Base-by-base conservation (phyloP, 139 green algal species). In the Bryopsis sp. region DNA sequence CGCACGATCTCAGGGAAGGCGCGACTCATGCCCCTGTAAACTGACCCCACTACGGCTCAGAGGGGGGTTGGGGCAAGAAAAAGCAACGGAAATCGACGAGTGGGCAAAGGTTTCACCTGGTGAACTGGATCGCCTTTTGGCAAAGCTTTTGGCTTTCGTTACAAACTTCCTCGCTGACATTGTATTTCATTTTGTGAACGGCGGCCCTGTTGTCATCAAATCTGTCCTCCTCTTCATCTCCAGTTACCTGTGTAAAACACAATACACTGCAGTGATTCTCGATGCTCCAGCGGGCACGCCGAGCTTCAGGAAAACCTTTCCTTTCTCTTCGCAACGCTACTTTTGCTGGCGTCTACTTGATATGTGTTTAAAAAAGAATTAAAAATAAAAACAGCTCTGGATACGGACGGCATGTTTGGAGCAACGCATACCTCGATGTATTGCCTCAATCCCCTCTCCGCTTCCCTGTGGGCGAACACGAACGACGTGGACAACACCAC, bases 381-480 rank as follows among this genome's bases (percentile, higher is more conserved):
- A n/a, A n/a, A n/a, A n/a, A n/a, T n/a, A n/a, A n/a, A n/a, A n/a
- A n/a, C n/a, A n/a, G n/a, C n/a, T n/a, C n/a, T n/a, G n/a, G n/a
- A n/a, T n/a, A n/a, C n/a, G n/a, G n/a, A n/a, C n/a, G n/a, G n/a
- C n/a, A n/a, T 54, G 43, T 54, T 48, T 47, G 26, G 7, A 47
- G 26, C 24, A 47, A 7, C 33, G n/a, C 34, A n/a, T 67, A n/a
- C 33, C 29, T 67, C 33, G 59, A 67, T 67, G 29, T 67, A 43
- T 43, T 74, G 34, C 24, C 34, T 33, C 50, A 74, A 37, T 35
- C 43, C 48, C 43, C 71, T 39, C 54, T 68, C 47, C 26, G 68
- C 68, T 64, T 74, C 39, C 32, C 8, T 71, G 50, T 74, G 68
- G 24, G 68, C 68, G 47, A 70, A 57, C 43, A 74, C 48, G 54